Conservation (phyloP, 768 basidiomycete genomes). For the Tylopilus subfusipes region DNA sequence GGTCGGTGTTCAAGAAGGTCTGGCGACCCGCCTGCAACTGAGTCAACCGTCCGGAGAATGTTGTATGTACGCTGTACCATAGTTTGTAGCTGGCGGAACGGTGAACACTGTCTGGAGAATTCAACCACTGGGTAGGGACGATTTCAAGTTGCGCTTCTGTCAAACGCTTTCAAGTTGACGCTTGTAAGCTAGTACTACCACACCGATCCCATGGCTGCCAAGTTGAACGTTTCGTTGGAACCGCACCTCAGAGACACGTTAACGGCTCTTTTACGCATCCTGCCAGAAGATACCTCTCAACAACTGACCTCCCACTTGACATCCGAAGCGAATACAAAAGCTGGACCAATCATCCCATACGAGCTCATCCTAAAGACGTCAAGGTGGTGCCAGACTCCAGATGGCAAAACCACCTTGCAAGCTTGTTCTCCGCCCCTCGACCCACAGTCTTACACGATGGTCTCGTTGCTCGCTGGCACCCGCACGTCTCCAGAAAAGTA, state of each 20-base stretch:
- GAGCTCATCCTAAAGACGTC: conserved; percentile 55
- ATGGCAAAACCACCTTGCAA: conserved; percentile 39
- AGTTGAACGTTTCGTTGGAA: conserved; percentile 64
- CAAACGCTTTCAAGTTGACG: not conserved
- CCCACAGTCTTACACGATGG: conserved; percentile 59
- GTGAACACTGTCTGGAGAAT: too few relatives aligned
- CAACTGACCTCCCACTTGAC: conserved; percentile 41
- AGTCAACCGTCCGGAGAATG: too few relatives aligned
- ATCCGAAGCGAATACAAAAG: conserved; percentile 1
- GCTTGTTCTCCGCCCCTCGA: conserved; percentile 45
- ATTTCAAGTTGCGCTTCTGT: too few relatives aligned
- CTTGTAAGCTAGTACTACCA: too few relatives aligned
- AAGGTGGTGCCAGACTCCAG: conserved; percentile 60
- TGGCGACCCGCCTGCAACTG: too few relatives aligned
- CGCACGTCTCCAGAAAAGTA: conserved; percentile 74
- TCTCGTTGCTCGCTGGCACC: conserved; percentile 73
- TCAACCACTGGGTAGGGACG: not conserved
- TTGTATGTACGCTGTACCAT: too few relatives aligned
- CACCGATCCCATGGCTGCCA: conserved; percentile 8
- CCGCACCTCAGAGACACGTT: conserved; percentile 54
- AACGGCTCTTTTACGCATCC: conserved; percentile 38
- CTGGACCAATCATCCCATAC: conserved; percentile 56
- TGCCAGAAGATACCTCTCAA: conserved; percentile 44
- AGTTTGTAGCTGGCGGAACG: not conserved
- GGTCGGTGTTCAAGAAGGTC: too few relatives aligned